These are phyloP conservation scores for Rusavskia elegans DNA, from an alignment of 495 filamentous ascomycete species.

Conservation along the genomic window DNA sequence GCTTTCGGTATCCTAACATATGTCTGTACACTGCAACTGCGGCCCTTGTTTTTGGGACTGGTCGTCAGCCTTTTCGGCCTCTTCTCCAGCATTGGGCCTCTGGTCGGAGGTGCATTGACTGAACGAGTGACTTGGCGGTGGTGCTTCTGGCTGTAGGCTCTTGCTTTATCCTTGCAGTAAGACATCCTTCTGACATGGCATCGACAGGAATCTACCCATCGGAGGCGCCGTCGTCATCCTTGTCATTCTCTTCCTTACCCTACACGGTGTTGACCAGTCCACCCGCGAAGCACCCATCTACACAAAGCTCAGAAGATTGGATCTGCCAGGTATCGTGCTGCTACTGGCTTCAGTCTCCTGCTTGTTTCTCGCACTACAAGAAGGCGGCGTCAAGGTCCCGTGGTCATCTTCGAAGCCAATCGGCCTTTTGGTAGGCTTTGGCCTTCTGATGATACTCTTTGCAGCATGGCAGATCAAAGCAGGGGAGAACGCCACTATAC, in stretches of 20 bases:
- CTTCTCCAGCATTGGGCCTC: slow-evolving; percentile 3
- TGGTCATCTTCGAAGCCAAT: slow-evolving; percentile 33
- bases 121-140: slow-evolving; percentile 7
- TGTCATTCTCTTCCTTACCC: not conserved
- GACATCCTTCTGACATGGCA: not conserved
- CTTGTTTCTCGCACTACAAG: slow-evolving; percentile 48
- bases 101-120: slow-evolving; percentile 10
- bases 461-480: slow-evolving; percentile 17
- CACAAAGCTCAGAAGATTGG: not conserved
- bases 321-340: slow-evolving; percentile 27
- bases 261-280: not conserved
- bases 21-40: not conserved
- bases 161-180: too few relatives aligned
- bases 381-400: slow-evolving; percentile 37
- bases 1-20: slow-evolving; percentile 10
- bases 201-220: slow-evolving; percentile 3
- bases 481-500: slow-evolving; percentile 25
- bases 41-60: not conserved
- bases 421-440: slow-evolving; percentile 27
- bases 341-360: slow-evolving; percentile 33
- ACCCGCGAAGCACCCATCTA: not conserved
- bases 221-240: not conserved
- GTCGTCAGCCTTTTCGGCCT: slow-evolving; percentile 3
- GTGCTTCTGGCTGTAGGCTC: slow-evolving; percentile 8
- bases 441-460: slow-evolving; percentile 15